Base-by-base conservation (phyloP, 2,329 filamentous ascomycete genomes). In the Paecilomyces dactylethromorphus region DNA sequence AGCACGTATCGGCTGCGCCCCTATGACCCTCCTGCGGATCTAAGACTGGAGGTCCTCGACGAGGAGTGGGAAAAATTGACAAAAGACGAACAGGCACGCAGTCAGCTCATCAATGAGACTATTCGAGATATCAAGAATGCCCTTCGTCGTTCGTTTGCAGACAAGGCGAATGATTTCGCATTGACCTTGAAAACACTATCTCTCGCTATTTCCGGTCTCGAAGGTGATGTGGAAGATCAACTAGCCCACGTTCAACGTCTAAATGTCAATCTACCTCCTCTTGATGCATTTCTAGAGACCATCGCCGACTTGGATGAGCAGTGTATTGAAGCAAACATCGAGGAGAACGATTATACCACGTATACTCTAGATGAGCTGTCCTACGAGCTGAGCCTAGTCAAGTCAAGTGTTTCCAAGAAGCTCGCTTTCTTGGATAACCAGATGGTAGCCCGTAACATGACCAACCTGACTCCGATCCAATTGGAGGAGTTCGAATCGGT, bases 311-410 rank as follows among this genome's bases (percentile, higher is more conserved):
- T 97, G 54, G 92, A 97, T 69, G 85, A 86, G 63, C 91, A 96
- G 76, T 99, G 94, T 72, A 84, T 88, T 60, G 93, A 97, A 78
- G 94, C 94, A 62, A 97, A 99, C 73, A 97, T 99, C 63, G 94
- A 99, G 75, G 94, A 99, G 70, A 99, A 99, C 75, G 94, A 99
- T 78, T 97, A 94, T 74, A 99, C 94, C n/a, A 97, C 93, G 8
- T 97, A 97, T 77, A 96, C 93, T 10, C 94, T 97, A 73, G 94
- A 99, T 71, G 94, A 99, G 76, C 83, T 99, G 50, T 87, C 87
- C 60, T 99, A 99, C 77, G 94, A 99, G 76, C 83, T 97, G 59
- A 87, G 91, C 15, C 83, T 99, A 31, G 94, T 97, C 59, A 92
- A 92, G 72, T 88, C 90, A 31, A 94, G 90, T 11, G 93, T 97